Evolutionary conservation across 2,329 filamentous ascomycete genomes (phyloP).

Genomic region (Apiospora malaysiana): DNA sequence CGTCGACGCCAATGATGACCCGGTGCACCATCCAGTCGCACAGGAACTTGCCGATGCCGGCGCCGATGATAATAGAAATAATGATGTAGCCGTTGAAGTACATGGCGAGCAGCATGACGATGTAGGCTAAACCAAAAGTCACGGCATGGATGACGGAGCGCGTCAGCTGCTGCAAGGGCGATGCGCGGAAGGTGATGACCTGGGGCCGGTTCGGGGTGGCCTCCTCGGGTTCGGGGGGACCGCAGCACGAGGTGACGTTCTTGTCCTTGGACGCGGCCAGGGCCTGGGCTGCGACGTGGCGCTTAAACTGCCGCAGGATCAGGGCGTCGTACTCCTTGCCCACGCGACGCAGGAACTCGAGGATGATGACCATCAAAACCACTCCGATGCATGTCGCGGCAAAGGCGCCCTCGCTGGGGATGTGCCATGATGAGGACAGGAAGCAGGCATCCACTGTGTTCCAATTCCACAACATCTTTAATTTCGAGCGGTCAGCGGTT

Average conservation of each 20-base stretch:
- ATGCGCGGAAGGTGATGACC: slow-evolving; percentile 45
- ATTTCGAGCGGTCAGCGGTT: slow-evolving; percentile 23
- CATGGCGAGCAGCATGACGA: slow-evolving; percentile 53
- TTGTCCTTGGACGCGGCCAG: slow-evolving; percentile 26
- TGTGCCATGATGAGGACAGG: slow-evolving; percentile 47
- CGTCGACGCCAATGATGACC: slow-evolving; percentile 40
- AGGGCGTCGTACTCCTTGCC: slow-evolving; percentile 50
- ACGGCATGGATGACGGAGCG: slow-evolving; percentile 46
- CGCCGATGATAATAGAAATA: slow-evolving; percentile 52
- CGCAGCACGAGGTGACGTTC: slow-evolving; percentile 25
- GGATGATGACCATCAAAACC: slow-evolving; percentile 45
- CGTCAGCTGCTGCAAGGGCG: slow-evolving; percentile 47
- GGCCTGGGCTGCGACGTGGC: slow-evolving; percentile 38
- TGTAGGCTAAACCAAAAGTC: slow-evolving; percentile 50
- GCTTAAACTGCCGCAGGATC: slow-evolving; percentile 46
- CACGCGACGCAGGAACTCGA: slow-evolving; percentile 48
- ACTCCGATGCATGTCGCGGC: slow-evolving; percentile 52
- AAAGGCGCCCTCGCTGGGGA: slow-evolving; percentile 47
- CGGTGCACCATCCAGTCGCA: slow-evolving; percentile 57
- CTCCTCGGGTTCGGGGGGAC: slow-evolving; percentile 25
- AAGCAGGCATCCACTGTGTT: slow-evolving; percentile 50
- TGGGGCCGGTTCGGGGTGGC: slow-evolving; percentile 26
- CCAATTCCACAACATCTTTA: slow-evolving; percentile 54
- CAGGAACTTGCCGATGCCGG: slow-evolving; percentile 58
- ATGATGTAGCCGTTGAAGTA: slow-evolving; percentile 53